Percentiles rank a stretch among this genome's conserved stretches.
phyloP scores from a whole-genome alignment of 2,329 filamentous ascomycete species.

The Corinectria fuckeliana region DNA sequence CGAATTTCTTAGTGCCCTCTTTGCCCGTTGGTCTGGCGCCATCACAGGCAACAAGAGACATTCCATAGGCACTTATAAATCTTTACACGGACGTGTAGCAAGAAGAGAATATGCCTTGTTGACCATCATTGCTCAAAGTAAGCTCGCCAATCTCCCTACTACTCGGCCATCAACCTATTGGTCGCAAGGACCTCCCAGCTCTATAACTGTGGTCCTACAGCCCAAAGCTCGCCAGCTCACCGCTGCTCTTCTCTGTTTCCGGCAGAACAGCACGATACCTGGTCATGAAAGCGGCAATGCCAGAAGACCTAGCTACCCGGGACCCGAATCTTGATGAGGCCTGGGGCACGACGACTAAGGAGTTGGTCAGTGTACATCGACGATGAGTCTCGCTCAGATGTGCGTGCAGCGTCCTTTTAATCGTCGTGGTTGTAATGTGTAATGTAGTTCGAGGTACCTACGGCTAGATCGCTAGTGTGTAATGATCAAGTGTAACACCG shows the following conservation, averaged over 20 bases:
- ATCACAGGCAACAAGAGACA: no score
- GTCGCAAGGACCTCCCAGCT: background rate
- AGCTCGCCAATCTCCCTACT: no score
- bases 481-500: background rate
- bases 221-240: background rate
- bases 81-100: no score
- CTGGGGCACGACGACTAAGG: slow-evolving; percentile 22
- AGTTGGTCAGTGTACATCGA: slow-evolving; percentile 23
- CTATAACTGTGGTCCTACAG: background rate
- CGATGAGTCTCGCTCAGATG: slow-evolving; percentile 13
- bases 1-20: no score
- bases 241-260: slow-evolving; percentile 22
- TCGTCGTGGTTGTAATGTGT: no score
- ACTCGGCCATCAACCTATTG: no score
- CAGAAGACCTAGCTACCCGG: slow-evolving; percentile 26
- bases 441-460: background rate
- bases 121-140: no score
- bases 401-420: background rate
- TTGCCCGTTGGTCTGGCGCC: no score
- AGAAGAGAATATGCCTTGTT: no score
- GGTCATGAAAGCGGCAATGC: slow-evolving; percentile 29
- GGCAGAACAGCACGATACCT: slow-evolving; percentile 21
- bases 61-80: no score
- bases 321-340: slow-evolving; percentile 22
- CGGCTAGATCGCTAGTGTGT: background rate